These are phyloP conservation scores for Lactarius hengduanensis DNA, from an alignment of 768 basidiomycete species.

Conservation along the genomic window DNA sequence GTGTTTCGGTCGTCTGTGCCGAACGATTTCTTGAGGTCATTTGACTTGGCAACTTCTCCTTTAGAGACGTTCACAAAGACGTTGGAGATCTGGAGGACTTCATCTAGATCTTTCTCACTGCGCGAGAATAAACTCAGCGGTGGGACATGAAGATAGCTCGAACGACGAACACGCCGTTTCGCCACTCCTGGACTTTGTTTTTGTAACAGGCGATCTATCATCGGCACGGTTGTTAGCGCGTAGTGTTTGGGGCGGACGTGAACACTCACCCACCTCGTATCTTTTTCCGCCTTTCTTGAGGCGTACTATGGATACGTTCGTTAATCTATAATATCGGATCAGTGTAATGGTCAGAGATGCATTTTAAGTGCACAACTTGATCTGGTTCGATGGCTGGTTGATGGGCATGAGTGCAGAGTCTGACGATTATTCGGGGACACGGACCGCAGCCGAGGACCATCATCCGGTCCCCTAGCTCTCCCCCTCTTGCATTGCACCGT, in stretches of 20 bases:
- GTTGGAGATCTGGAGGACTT: conserved; percentile 94
- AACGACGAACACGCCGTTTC: conserved; percentile 76
- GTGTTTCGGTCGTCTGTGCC: conserved; percentile 67
- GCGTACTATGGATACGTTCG: conserved; percentile 95
- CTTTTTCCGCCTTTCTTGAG: conserved; percentile 97
- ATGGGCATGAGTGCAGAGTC: conserved; percentile 45
- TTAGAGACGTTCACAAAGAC: conserved; percentile 97
- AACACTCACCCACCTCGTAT: conserved; percentile 71
- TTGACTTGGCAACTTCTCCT: conserved; percentile 86
- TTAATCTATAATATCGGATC: conserved; percentile 57
- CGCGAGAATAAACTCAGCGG: conserved; percentile 2
- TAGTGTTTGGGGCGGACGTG: not conserved
- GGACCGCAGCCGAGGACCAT: not conserved
- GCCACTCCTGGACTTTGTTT: conserved; percentile 98
- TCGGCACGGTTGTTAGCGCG: not conserved
- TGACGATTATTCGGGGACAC: not conserved
- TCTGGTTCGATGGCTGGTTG: conserved; percentile 86
- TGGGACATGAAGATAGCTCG: not conserved
- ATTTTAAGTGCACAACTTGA: conserved; percentile 20
- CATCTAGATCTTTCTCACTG: conserved; percentile 90
- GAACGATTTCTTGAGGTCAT: conserved; percentile 91
- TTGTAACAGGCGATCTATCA: conserved; percentile 94
- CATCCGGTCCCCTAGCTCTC: not conserved
- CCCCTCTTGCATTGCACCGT: not conserved
- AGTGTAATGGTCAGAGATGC: conserved; percentile 4